Conservation (phyloP, 2,329 filamentous ascomycete genomes). For the Diaporthe vaccinii region DNA sequence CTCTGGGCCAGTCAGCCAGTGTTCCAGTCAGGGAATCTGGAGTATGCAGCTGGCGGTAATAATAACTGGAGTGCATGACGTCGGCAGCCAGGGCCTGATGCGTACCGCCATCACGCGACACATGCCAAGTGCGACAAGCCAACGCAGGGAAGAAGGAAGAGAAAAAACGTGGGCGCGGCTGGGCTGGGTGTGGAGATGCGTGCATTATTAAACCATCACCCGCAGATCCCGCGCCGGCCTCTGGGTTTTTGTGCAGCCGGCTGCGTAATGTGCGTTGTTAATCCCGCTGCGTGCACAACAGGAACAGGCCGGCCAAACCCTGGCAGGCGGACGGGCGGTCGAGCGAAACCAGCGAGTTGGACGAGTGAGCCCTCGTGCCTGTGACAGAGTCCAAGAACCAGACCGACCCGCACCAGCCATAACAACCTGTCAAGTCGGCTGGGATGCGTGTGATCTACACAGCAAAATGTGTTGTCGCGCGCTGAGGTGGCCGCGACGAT, state of each 20-base stretch:
- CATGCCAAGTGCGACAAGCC: conserved; percentile 18
- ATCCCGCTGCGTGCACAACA: not conserved
- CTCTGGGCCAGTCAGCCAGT: not conserved
- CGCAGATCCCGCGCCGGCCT: conserved; percentile 24
- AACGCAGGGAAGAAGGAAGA: conserved; percentile 1
- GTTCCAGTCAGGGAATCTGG: not conserved
- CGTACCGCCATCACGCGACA: conserved; percentile 32
- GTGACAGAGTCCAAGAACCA: not conserved
- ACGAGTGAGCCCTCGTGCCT: not conserved
- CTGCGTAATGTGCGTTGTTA: conserved; percentile 18
- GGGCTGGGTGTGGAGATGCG: conserved; percentile 16
- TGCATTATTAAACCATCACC: conserved; percentile 24
- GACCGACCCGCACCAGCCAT: conserved; percentile 9
- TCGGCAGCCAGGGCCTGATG: conserved; percentile 28
- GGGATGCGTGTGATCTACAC: conserved; percentile 22
- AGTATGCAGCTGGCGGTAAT: conserved; percentile 17
- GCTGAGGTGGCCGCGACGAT: conserved; percentile 34
- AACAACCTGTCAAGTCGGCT: conserved; percentile 3
- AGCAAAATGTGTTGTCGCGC: conserved; percentile 19
- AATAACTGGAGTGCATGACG: conserved; percentile 30
- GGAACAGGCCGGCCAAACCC: not conserved
- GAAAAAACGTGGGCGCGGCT: conserved; percentile 18
- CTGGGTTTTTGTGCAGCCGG: not conserved
- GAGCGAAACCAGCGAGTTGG: not conserved
- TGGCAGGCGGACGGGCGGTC: not conserved